Evolutionary conservation across 2,329 filamentous ascomycete species (phyloP).

Genomic region (Ceratocystis lukuohia): DNA sequence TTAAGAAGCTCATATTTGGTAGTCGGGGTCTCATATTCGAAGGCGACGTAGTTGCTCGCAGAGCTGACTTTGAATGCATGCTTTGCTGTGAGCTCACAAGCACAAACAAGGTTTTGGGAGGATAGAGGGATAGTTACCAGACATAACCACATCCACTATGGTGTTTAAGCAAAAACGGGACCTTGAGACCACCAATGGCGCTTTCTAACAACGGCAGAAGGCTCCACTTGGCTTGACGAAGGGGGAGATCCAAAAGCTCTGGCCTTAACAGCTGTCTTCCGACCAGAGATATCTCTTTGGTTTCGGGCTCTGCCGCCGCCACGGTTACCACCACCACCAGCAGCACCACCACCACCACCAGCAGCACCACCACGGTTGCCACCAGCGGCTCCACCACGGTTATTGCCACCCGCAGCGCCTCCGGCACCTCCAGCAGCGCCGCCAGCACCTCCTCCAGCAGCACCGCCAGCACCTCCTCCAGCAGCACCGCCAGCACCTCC

Average conservation of each 20-base stretch:
- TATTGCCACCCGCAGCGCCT: constrained; percentile 4
- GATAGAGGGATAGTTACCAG: background rate
- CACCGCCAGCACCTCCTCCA: constrained; percentile 12
- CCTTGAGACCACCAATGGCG: background rate
- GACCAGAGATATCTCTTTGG: too few species aligned
- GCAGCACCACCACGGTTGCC: too few species aligned
- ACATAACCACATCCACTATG: background rate
- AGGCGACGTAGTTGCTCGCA: background rate
- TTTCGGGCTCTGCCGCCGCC: too few species aligned
- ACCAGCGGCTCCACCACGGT: background rate
- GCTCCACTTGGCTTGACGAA: background rate
- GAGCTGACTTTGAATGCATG: background rate
- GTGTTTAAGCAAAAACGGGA: background rate
- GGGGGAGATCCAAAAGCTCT: background rate
- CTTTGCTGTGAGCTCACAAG: background rate
- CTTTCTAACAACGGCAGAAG: background rate
- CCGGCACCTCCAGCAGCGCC: constrained; percentile 19
- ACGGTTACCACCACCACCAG: too few species aligned
- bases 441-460: constrained; percentile 21
- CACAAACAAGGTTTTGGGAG: background rate
- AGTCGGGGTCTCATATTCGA: background rate
- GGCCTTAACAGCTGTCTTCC: background rate
- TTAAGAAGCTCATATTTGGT: background rate
- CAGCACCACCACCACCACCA: too few species aligned
- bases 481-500: constrained; percentile 22